These are phyloP conservation scores for Tetramitus jugosus DNA, from an alignment of 208 protist genomes.

Conservation along the genomic window DNA sequence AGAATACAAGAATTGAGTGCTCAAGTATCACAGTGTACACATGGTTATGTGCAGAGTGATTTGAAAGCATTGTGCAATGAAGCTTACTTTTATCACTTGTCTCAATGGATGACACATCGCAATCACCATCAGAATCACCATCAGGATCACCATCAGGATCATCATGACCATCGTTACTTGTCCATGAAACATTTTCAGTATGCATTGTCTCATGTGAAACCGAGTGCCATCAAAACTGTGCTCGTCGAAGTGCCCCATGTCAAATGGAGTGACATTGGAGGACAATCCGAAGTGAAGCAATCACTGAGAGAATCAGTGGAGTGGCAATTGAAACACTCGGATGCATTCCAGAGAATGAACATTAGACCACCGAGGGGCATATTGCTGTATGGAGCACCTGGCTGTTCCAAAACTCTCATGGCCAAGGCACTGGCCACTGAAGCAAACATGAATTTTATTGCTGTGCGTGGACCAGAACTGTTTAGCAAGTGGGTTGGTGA, in stretches of 20 bases:
- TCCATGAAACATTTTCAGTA: background rate
- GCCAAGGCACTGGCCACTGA: conserved; percentile 77
- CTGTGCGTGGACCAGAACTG: conserved; percentile 76
- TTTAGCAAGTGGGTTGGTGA: conserved; percentile 90
- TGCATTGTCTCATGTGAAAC: conserved; percentile 53
- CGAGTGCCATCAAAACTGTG: conserved; percentile 59
- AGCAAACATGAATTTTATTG: conserved; percentile 68
- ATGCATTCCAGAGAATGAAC: conserved; percentile 76
- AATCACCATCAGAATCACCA: background rate
- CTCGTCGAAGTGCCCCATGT: conserved; percentile 72
- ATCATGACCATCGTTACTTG: too few species aligned
- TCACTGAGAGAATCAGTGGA: conserved; percentile 71
- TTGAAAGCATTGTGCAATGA: conserved; percentile 39
- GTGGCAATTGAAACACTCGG: conserved; percentile 74
- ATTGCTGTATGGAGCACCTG: conserved; percentile 84
- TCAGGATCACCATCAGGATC: background rate
- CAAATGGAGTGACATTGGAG: conserved; percentile 85
- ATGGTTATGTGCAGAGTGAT: conserved; percentile 55
- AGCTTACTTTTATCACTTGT: conserved; percentile 14
- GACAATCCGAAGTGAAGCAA: conserved; percentile 75
- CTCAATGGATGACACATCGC: background rate
- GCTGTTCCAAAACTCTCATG: conserved; percentile 80
- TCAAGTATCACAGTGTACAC: conserved; percentile 38
- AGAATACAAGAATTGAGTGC: conserved; percentile 27
- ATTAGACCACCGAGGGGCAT: conserved; percentile 78